These are phyloP conservation scores for Fusarium sp. DNA, from an alignment of 2,329 filamentous ascomycete genomes.

Conservation along the genomic window DNA sequence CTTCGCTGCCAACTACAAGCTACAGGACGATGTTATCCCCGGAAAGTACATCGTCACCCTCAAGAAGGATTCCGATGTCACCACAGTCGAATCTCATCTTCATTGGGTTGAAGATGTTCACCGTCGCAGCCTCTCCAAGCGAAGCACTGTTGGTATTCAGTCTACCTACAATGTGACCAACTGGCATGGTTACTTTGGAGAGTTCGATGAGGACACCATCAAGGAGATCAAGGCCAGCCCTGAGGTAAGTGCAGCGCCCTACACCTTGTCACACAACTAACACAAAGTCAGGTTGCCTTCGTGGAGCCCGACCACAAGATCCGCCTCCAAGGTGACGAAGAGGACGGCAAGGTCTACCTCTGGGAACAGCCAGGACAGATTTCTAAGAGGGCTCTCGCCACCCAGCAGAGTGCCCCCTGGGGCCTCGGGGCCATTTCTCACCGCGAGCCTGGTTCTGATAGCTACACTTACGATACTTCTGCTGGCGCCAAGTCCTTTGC, in stretches of 20 bases:
- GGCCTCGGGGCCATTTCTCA: conserved; percentile 29
- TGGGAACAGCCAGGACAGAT: not conserved
- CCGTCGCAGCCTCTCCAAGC: conserved; percentile 59
- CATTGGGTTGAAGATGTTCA: conserved; percentile 58
- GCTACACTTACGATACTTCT: conserved; percentile 24
- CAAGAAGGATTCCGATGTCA: conserved; percentile 52
- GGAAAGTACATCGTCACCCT: conserved; percentile 67
- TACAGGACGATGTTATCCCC: conserved; percentile 38
- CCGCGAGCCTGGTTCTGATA: conserved; percentile 8
- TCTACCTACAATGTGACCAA: conserved; percentile 40
- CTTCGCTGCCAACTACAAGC: not conserved
- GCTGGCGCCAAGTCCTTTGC: conserved; percentile 25
- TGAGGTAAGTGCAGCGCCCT: conserved; percentile 45
- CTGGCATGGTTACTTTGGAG: conserved; percentile 54
- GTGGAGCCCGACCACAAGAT: conserved; percentile 25
- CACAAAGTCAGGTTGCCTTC: conserved; percentile 29
- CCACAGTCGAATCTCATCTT: conserved; percentile 56
- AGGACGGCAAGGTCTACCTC: conserved; percentile 7
- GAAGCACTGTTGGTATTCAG: conserved; percentile 49
- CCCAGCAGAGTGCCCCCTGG: conserved; percentile 10
- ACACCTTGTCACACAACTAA: accelerated
- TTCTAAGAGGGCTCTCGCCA: not conserved
- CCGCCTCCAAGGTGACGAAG: not conserved
- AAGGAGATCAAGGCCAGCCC: conserved; percentile 51
- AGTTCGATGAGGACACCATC: conserved; percentile 51